phyloP scores from a whole-genome alignment of 768 basidiomycete species.

The Pleurotus platypus region DNA sequence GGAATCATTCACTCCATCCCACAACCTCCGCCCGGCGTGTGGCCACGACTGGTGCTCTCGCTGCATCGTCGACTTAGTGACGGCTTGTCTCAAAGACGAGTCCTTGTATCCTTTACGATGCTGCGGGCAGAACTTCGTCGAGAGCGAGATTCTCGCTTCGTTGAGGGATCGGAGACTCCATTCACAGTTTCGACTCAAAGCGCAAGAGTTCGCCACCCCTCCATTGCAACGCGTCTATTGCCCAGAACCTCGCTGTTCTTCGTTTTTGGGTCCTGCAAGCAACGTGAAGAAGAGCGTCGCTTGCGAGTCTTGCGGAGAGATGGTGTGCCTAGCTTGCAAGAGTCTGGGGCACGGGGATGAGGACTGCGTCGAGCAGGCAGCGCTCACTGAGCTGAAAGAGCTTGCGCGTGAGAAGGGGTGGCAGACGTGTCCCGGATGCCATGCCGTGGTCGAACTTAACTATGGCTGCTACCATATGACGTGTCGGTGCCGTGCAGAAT shows the following conservation, averaged over 20 bases:
- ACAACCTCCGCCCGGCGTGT: conserved; percentile 28
- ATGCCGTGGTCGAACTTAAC: conserved; percentile 50
- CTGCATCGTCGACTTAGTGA: conserved; percentile 29
- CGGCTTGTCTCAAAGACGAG: conserved; percentile 35
- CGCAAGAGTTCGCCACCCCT: conserved; percentile 40
- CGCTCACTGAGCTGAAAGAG: conserved; percentile 35
- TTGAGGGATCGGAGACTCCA: conserved; percentile 17
- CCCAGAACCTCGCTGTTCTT: conserved; percentile 44
- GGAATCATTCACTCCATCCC: not conserved
- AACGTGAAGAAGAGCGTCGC: conserved; percentile 15
- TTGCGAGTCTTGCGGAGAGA: conserved; percentile 37
- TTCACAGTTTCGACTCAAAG: conserved; percentile 35
- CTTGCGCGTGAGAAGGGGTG: conserved; percentile 44
- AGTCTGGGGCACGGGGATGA: conserved; percentile 34
- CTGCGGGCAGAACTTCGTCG: conserved; percentile 26
- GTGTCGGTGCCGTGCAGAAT: conserved; percentile 53
- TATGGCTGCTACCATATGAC: conserved; percentile 66
- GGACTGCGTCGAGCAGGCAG: conserved; percentile 39
- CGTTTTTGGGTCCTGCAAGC: conserved; percentile 44
- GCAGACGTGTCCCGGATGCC: conserved; percentile 64
- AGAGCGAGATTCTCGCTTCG: conserved; percentile 12
- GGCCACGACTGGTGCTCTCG: conserved; percentile 30
- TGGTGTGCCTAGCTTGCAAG: conserved; percentile 49
- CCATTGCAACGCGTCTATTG: conserved; percentile 46
- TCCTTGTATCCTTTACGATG: conserved; percentile 37